phyloP scores from a whole-genome alignment of 2,329 filamentous ascomycete species.

The Emydomyces testavorans region DNA sequence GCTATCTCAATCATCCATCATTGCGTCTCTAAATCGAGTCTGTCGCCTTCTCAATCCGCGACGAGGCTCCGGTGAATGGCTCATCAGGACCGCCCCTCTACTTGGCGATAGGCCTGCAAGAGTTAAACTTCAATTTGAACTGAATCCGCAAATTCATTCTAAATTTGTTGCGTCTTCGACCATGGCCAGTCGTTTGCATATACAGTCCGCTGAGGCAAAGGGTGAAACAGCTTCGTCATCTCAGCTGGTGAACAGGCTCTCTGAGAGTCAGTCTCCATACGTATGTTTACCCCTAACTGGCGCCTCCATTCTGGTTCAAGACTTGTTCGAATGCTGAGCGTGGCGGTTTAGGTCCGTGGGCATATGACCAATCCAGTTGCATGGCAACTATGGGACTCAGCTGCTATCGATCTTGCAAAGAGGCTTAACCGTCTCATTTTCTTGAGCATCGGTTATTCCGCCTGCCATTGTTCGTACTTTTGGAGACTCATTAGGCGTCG shows the following conservation, averaged over 20 bases:
- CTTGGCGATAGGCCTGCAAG: not conserved
- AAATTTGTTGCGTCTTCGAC: constrained; percentile 2
- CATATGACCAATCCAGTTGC: constrained; percentile 73
- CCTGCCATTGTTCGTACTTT: constrained; percentile 75
- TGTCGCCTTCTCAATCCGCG: not conserved
- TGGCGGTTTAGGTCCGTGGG: constrained; percentile 46
- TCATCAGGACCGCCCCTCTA: not conserved
- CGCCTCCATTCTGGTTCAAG: not conserved
- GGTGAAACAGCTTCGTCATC: constrained; percentile 13
- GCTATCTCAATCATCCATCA: not conserved
- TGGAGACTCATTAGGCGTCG: not conserved
- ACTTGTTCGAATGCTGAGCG: not conserved
- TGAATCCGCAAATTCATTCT: not conserved
- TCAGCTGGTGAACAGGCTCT: constrained; percentile 45
- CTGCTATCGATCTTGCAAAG: constrained; percentile 64
- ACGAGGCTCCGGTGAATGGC: not conserved
- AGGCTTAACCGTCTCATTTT: constrained; percentile 81
- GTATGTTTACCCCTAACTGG: constrained; percentile 33
- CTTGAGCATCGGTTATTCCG: constrained; percentile 85
- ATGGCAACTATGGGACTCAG: constrained; percentile 80
- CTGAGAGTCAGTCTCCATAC: constrained; percentile 55
- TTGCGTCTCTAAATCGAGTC: not conserved
- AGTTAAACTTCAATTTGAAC: not conserved
- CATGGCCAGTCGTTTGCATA: constrained; percentile 23
- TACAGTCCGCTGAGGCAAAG: constrained; percentile 21